Base-by-base conservation (phyloP, 495 filamentous ascomycete genomes). In the Xylaria sp. region DNA sequence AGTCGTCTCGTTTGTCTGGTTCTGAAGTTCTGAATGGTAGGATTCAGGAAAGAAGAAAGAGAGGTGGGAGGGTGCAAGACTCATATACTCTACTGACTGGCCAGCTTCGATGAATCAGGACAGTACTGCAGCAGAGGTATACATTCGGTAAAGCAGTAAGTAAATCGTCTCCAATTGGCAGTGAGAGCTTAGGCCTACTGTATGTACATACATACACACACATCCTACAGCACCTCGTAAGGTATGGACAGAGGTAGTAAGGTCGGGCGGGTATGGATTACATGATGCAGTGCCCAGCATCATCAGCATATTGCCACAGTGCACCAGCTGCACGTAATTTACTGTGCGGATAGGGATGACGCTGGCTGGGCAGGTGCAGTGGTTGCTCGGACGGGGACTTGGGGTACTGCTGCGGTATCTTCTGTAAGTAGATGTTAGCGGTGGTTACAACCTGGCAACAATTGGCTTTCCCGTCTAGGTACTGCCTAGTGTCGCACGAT, bases 301-400 rank as follows among this genome's bases (percentile, higher is more conserved):
- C 5, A 5, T n/a, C 62, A 35, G 35, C 48, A 24, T 43, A 24
- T 29, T 2, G 29, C n/a, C 67, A 70, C 68, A 63, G 68, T 70
- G 12, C 31, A 17, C 15, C 11, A 11, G 19, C 12, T 2, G 19
- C 59, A 62, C 24, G 46, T 33, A 63, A 53, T 52, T 5, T 8
- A 70, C 68, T 63, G 68, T 70, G 24, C 46, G 46, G 66, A 31
- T 31, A 12, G 46, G n/a, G 31, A 67, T 67, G 64, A 67, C 64
- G 64, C 41, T 43, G 59, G 59, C 26, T 21, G 21, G 46, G 46
- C 21, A 55, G 14, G 64, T 24, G 35, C 48, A 26, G 19, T 41
- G 35, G 8, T 37, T 21, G 57, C 31, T 19, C 19, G n/a, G n/a
- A n/a, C n/a, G n/a, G n/a, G n/a, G n/a, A n/a, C n/a, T n/a, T n/a